Percentiles rank a stretch among this genome's conserved stretches.
Evolutionary conservation across 495 filamentous ascomycete genomes (phyloP).

Genomic region (Aspergillus homomorphus): DNA sequence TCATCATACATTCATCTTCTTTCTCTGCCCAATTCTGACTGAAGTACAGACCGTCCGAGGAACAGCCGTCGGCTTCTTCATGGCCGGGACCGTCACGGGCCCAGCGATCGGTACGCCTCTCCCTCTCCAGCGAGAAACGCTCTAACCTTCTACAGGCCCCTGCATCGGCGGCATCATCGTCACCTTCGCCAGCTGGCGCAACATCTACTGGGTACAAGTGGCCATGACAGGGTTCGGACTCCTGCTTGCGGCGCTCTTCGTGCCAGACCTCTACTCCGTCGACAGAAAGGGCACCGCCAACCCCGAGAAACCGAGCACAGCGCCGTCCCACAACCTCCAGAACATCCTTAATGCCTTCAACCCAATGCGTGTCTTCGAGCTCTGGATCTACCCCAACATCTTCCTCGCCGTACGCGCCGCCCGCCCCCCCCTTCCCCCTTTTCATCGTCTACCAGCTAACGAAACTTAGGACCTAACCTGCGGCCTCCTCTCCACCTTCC

Average conservation of each 20-base stretch:
- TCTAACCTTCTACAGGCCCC: constrained; percentile 29
- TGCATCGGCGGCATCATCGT: constrained; percentile 53
- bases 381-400: constrained; percentile 40
- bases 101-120: constrained; percentile 52
- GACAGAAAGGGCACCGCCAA: constrained; percentile 13
- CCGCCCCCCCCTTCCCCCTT: neutral
- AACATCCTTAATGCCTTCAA: constrained; percentile 34
- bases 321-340: neutral
- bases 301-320: constrained; percentile 1
- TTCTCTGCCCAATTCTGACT: constrained; percentile 5
- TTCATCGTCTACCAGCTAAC: neutral
- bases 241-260: constrained; percentile 35
- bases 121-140: neutral
- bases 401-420: constrained; percentile 34
- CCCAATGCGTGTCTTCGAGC: constrained; percentile 35
- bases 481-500: constrained; percentile 63
- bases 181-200: constrained; percentile 53
- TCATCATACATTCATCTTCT: constrained; percentile 1
- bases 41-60: constrained; percentile 46
- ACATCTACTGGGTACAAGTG: constrained; percentile 59
- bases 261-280: constrained; percentile 28
- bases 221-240: constrained; percentile 46
- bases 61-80: constrained; percentile 54
- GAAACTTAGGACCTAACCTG: constrained; percentile 54
- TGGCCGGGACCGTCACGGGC: constrained; percentile 53